Percentiles rank a stretch among this genome's conserved stretches.
phyloP scores from a whole-genome alignment of 352 stramenopile genomes.

The Blastocystis sp. region DNA sequence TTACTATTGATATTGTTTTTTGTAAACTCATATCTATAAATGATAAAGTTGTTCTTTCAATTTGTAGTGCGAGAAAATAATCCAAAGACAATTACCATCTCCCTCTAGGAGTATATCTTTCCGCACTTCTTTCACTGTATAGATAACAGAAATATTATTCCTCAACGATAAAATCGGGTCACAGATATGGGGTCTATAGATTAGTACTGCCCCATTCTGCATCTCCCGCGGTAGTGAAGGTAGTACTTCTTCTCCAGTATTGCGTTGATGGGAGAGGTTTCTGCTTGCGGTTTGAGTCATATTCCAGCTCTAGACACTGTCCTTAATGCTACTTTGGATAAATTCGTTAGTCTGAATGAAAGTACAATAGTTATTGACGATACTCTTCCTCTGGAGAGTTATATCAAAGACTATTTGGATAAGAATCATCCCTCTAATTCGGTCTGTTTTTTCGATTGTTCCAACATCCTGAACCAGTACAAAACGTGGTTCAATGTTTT shows the following conservation, averaged over 20 bases:
- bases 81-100: too few species aligned
- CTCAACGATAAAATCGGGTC: not conserved
- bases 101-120: not conserved
- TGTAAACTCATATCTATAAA: too few species aligned
- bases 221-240: not conserved
- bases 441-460: slow-evolving; percentile 14
- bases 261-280: not conserved
- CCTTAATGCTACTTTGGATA: not conserved
- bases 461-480: slow-evolving; percentile 38
- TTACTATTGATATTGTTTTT: too few species aligned
- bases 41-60: too few species aligned
- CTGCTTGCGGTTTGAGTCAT: not conserved
- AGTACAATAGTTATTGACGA: slow-evolving; percentile 38
- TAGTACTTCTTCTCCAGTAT: not conserved
- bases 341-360: not conserved
- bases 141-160: not conserved
- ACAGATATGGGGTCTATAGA: not conserved
- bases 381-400: not conserved
- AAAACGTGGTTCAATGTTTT: slow-evolving; percentile 51
- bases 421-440: not conserved
- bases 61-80: too few species aligned
- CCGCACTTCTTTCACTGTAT: not conserved
- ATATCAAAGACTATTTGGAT: not conserved
- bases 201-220: not conserved
- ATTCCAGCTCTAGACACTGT: not conserved